A percentile compares a stretch with the other conserved stretches of the same genome.
phyloP scores from a whole-genome alignment of 108 stramenopile genomes.

The Skeletonema costatum region DNA sequence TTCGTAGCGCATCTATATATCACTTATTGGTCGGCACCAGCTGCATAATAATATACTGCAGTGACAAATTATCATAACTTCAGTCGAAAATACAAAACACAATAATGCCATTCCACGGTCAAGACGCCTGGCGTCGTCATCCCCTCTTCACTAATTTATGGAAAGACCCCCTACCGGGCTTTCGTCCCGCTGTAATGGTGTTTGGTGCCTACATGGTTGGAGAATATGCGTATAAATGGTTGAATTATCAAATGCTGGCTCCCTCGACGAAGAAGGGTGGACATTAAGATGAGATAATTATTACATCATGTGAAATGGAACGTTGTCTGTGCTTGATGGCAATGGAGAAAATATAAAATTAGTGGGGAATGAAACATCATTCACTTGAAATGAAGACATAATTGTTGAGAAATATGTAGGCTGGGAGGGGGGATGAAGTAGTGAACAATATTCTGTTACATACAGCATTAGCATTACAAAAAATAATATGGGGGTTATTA shows the following conservation, averaged over 20 bases:
- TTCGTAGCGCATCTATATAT: no score
- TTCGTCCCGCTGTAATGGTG: constrained; percentile 80
- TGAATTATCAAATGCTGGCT: constrained; percentile 16
- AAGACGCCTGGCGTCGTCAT: constrained; percentile 88
- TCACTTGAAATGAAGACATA: not conserved
- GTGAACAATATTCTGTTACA: not conserved
- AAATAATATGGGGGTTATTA: not conserved
- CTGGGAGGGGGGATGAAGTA: not conserved
- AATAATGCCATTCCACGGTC: constrained; percentile 84
- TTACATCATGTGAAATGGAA: not conserved
- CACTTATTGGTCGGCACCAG: no score
- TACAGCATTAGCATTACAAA: not conserved
- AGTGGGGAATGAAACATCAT: not conserved
- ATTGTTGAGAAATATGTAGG: not conserved
- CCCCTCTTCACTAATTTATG: constrained; percentile 79
- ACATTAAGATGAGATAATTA: not conserved
- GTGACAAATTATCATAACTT: no score
- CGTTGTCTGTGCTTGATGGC: not conserved
- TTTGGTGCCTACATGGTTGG: constrained; percentile 69
- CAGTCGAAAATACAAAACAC: no score
- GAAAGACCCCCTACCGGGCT: constrained; percentile 84
- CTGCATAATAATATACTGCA: no score
- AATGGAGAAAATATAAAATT: not conserved
- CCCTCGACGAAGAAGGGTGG: not conserved
- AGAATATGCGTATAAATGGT: constrained; percentile 63